A percentile compares a stretch with the other conserved stretches of the same genome.
Evolutionary conservation across 1,284 basidiomycete species (phyloP).

Genomic region (Blastosporella zonata): DNA sequence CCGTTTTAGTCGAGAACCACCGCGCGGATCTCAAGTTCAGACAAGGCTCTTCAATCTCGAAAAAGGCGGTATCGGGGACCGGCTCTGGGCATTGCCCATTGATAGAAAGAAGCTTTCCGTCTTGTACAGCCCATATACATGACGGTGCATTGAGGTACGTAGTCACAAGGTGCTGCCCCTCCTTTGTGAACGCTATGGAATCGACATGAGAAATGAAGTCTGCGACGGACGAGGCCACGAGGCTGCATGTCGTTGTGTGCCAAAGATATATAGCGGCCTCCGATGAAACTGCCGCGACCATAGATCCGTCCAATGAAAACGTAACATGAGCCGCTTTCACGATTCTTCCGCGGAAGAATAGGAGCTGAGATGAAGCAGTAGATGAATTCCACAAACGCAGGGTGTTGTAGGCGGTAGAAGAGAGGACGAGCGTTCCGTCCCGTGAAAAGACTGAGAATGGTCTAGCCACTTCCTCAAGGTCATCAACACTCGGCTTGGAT

Average conservation of each 20-base stretch:
- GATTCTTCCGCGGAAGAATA: not conserved
- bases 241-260: not conserved
- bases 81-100: no score
- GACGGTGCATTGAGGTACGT: not conserved
- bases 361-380: not conserved
- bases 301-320: conserved; percentile 11
- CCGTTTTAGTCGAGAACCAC: not conserved
- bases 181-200: conserved; percentile 1
- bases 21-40: not conserved
- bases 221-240: not conserved
- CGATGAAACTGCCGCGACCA: not conserved
- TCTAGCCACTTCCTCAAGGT: not conserved
- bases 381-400: conserved; percentile 4
- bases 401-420: not conserved
- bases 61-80: not conserved
- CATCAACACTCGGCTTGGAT: not conserved
- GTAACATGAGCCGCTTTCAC: conserved; percentile 2
- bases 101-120: not conserved
- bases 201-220: conserved; percentile 2
- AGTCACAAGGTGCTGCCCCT: not conserved
- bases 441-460: conserved; percentile 1
- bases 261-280: conserved; percentile 4
- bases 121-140: not conserved
- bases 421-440: not conserved
- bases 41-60: not conserved